A percentile compares a stretch with the other conserved stretches of the same genome.
Conservation (phyloP, 2,329 filamentous ascomycete species). For the Apiospora phragmitis region DNA sequence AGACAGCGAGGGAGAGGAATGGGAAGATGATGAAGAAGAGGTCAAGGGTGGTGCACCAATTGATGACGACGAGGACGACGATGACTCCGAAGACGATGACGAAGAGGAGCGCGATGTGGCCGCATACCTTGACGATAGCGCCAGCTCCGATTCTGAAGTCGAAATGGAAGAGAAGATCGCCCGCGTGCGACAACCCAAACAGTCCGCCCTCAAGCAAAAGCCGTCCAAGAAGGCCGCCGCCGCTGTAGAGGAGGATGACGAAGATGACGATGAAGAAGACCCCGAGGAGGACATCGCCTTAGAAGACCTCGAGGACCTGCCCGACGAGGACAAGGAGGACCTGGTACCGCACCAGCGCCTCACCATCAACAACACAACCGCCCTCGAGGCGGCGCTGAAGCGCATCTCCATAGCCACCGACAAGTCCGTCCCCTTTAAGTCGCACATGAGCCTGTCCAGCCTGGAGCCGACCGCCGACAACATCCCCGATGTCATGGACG, state of each 20-base stretch:
- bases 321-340: conserved; percentile 82
- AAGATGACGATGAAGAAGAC: conserved; percentile 66
- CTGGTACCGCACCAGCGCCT: conserved; percentile 87
- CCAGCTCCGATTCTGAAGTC: conserved; percentile 68
- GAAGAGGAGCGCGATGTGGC: conserved; percentile 49
- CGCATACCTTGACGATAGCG: conserved; percentile 58
- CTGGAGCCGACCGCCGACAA: conserved; percentile 61
- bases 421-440: conserved; percentile 73
- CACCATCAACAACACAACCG: conserved; percentile 95
- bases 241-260: conserved; percentile 50
- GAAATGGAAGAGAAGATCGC: conserved; percentile 78
- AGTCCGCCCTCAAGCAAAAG: conserved; percentile 42
- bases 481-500: conserved; percentile 85
- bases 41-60: conserved; percentile 23
- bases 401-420: conserved; percentile 72
- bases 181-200: conserved; percentile 52
- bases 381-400: conserved; percentile 76
- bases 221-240: conserved; percentile 38
- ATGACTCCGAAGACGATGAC: conserved; percentile 19
- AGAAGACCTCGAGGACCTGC: conserved; percentile 77
- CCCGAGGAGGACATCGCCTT: conserved; percentile 87
- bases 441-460: conserved; percentile 77
- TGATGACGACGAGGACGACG: conserved; percentile 28
- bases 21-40: conserved; percentile 22
- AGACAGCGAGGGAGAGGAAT: conserved; percentile 25